Evolutionary conservation across 768 basidiomycete genomes (phyloP), one percentile per base, ranked within the genome.

Genomic region (Macrolepiota dolichaula): DNA sequence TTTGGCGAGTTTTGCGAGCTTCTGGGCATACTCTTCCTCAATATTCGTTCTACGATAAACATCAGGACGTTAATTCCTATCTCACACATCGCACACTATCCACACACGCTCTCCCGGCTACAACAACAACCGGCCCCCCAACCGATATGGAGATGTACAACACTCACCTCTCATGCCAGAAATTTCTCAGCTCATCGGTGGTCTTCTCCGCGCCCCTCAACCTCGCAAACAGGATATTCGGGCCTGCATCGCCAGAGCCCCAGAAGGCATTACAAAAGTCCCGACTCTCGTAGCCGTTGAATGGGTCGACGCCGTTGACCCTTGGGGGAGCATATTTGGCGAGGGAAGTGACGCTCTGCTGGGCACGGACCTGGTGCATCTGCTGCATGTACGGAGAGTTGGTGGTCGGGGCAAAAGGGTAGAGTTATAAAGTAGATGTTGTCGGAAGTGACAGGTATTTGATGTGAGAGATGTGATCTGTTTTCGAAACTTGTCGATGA

Each of bases 261-360:
- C 97, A 98, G 76, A 98, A 98, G 0, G 93, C 86, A 74, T 98
- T 99, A 75, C 95, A 98, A 73, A 94, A 97, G 73, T 96, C 93
- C 24, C 73, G 71, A 6, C 74, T 76, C 38, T 62, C 57, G 53
- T 64, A 73, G 5, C 76, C 75, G 57, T 76, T 72, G 64, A 72
- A 85, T 66, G 55, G 78, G 80, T 71, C 85, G 75, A 68, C 63
- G 37, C 67, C 80, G 27, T 80, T 77, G 38, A 81, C 80, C 24
- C 79, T 74, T 40, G 80, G 74, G 27, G 83, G 76, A 25, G 83
- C 83, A 70, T 81, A 89, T 71, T 77, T 82, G 50, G 87, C 81
- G 46, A 91, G 78, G 15, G 90, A 91, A 4, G 90, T 86, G 1
- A 85, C 85, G 47, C 89, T 91, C 65, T 87, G 74, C 78, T 86